Percentiles rank a stretch among this genome's conserved stretches.
Conservation (phyloP, 306 rosid species). For the Acacia confusa region DNA sequence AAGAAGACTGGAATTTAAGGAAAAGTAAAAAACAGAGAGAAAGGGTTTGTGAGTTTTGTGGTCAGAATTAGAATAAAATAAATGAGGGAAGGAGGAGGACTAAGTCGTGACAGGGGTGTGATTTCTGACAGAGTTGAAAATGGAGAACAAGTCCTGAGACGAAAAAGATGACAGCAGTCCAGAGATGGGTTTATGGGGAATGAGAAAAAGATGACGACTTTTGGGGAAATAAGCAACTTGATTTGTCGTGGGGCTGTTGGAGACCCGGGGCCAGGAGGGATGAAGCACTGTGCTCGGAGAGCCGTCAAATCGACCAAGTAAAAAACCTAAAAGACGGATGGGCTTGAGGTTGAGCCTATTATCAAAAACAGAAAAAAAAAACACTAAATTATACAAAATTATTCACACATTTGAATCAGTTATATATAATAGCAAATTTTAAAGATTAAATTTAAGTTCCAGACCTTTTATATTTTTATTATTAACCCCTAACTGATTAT, state of each 20-base stretch:
- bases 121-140: background rate
- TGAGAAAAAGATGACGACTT: conserved; percentile 18
- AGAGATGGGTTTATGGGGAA: background rate
- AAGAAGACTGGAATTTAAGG: conserved; percentile 29
- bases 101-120: background rate
- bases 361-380: no score
- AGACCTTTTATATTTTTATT: no score
- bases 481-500: no score
- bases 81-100: background rate
- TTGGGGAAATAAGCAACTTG: background rate
- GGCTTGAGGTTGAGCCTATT: background rate
- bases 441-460: no score
- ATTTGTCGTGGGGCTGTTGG: background rate
- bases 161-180: background rate
- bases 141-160: background rate
- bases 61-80: conserved; percentile 3
- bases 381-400: no score
- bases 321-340: background rate
- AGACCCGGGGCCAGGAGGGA: no score
- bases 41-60: background rate
- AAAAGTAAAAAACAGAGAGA: background rate
- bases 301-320: conserved; percentile 2
- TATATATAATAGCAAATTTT: no score
- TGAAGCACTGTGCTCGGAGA: conserved; percentile 25
- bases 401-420: no score